Evolutionary conservation across 345 rosid genomes (phyloP), one percentile per base, ranked within the genome.

Genomic region (Angophora floribunda): DNA sequence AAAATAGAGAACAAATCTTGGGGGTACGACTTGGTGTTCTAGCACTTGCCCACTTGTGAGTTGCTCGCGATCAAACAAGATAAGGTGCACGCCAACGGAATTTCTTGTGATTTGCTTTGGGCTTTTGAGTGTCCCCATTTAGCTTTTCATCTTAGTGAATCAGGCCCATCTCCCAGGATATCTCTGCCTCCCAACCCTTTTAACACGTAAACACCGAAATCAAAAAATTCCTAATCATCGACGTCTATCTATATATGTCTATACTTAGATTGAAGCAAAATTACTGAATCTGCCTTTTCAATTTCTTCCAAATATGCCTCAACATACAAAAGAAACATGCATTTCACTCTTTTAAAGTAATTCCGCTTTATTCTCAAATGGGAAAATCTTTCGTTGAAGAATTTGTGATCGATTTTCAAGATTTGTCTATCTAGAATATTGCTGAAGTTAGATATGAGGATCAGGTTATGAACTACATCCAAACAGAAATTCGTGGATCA

Each of bases 181-280:
- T 55, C 12, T 55, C 28, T 1, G 26, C 22, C 61, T 55, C 61
- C 5, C 61, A 55, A 3, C 28, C 61, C 12, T 21, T 17, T 55
- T 55, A 55, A 55, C 9, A 1, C 6, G 8, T 21, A n/a, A 4
- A 22, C 28, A 55, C 0, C 61, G 22, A 55, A 4, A 7, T 21
- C 28, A 55, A 2, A 8, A 53, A 55, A 21, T 55, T 55, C 28
- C 5, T 55, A 21, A 0, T 0, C 5, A 55, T 1, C 12, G 2
- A 55, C 61, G 1, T 55, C 61, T 8, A 21, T 21, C 28, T 5
- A 52, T 52, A 17, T 52, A 16, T 52, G 24, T 52, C 57, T 6
- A 17, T 5, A 6, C 9, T 17, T 52, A 55, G 3, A 21, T 21
- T 1, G 5, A 55, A 55, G 5, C 28, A 55, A 55, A 55, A 55